Evolutionary conservation across 768 basidiomycete genomes (phyloP).

Genomic region (Hysterangium stoloniferum): DNA sequence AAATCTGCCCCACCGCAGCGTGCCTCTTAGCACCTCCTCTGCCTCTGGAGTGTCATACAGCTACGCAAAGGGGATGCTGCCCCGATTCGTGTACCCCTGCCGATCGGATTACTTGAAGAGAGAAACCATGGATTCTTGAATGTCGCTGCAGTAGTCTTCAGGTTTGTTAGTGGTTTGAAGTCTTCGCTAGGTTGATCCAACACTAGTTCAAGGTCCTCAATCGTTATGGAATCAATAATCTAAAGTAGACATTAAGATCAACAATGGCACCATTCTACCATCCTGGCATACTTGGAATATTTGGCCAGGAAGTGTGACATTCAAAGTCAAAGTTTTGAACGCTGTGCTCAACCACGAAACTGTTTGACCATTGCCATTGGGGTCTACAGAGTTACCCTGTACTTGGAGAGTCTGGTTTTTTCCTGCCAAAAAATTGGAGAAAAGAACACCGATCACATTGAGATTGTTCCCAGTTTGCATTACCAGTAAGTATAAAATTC

Average conservation of each 20-base stretch:
- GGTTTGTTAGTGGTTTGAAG: constrained; percentile 54
- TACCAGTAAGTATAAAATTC: no score
- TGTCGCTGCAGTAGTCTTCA: constrained; percentile 43
- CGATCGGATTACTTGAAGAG: constrained; percentile 54
- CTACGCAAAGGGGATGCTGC: no score
- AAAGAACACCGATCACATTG: constrained; percentile 49
- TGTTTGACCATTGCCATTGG: constrained; percentile 39
- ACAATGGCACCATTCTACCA: not conserved
- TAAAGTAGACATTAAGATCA: constrained; percentile 18
- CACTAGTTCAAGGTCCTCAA: constrained; percentile 48
- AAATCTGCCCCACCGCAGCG: no score
- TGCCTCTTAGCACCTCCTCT: no score
- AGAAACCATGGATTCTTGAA: constrained; percentile 75
- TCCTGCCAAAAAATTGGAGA: constrained; percentile 57
- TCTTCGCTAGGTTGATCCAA: constrained; percentile 45
- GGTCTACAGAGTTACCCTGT: constrained; percentile 53
- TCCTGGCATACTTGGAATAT: constrained; percentile 36
- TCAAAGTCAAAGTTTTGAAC: constrained; percentile 55
- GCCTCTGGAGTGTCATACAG: no score
- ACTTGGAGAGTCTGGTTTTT: constrained; percentile 55
- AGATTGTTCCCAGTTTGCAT: constrained; percentile 48
- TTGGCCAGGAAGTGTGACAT: constrained; percentile 56
- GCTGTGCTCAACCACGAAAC: constrained; percentile 64
- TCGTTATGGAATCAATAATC: constrained; percentile 56
- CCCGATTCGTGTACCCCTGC: no score